These are phyloP conservation scores for Brassica juncea DNA, from an alignment of 345 rosid species.

Conservation along the genomic window DNA sequence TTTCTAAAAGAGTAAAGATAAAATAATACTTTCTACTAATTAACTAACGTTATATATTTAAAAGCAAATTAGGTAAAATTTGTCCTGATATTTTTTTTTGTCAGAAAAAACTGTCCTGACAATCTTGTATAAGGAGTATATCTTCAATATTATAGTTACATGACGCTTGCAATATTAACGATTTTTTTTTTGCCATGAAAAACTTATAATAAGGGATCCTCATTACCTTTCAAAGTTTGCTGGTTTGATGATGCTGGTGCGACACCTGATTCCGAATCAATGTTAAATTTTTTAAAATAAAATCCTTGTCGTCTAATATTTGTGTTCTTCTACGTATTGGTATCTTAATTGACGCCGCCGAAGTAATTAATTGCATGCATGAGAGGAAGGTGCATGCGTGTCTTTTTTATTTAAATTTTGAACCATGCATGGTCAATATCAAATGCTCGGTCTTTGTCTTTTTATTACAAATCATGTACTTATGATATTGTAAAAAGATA, in stretches of 20 bases:
- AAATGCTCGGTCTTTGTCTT: neutral
- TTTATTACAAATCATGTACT: slow-evolving; percentile 9
- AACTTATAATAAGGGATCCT: neutral
- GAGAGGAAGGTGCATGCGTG: slow-evolving; percentile 14
- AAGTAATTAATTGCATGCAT: slow-evolving; percentile 27
- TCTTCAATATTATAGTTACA: neutral
- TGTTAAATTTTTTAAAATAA: slow-evolving; percentile 22
- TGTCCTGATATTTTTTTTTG: too few relatives aligned
- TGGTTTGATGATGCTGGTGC: slow-evolving; percentile 28
- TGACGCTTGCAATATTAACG: neutral
- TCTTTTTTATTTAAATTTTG: neutral
- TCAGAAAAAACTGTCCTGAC: neutral
- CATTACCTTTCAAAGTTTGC: slow-evolving; percentile 21
- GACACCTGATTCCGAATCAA: slow-evolving; percentile 29
- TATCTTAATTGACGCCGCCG: slow-evolving; percentile 14
- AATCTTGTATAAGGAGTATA: neutral
- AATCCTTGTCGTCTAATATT: slow-evolving; percentile 36
- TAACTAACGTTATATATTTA: neutral
- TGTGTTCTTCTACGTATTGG: slow-evolving; percentile 25
- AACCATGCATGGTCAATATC: slow-evolving; percentile 6
- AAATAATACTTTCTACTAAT: neutral
- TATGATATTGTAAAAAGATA: neutral
- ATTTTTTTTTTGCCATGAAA: neutral
- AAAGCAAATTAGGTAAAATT: neutral
- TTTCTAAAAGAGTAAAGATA: neutral